phyloP scores from a whole-genome alignment of 192 early-diverging fungal species.

The Allomyces macrogynus region DNA sequence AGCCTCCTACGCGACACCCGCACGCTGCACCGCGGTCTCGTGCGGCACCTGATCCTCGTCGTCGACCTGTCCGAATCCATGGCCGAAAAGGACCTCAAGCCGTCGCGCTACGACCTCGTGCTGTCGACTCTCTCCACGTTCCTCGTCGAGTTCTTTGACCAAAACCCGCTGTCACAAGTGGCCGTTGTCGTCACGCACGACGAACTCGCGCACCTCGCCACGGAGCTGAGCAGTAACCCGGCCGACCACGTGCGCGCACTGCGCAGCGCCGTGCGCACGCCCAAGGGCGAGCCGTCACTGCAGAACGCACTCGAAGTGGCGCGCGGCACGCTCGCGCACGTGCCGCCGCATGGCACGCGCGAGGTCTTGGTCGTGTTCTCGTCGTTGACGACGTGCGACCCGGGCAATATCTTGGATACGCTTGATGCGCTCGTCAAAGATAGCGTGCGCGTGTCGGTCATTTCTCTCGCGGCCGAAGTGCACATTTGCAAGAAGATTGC shows the following conservation, averaged over 20 bases:
- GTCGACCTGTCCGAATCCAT: constrained; percentile 68
- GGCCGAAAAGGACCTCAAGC: constrained; percentile 65
- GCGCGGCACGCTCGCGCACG: constrained; percentile 39
- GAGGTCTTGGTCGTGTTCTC: constrained; percentile 77
- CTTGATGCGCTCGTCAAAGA: constrained; percentile 41
- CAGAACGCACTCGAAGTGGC: constrained; percentile 83
- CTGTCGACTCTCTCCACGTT: constrained; percentile 46
- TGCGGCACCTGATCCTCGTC: constrained; percentile 61
- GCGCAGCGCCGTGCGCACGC: constrained; percentile 37
- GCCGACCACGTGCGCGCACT: constrained; percentile 58
- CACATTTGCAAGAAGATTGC: constrained; percentile 55
- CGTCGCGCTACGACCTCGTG: constrained; percentile 56
- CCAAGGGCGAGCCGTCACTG: constrained; percentile 71
- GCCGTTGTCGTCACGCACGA: constrained; percentile 65
- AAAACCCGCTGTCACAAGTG: constrained; percentile 83
- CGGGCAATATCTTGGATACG: constrained; percentile 73
- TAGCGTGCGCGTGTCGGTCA: constrained; percentile 61
- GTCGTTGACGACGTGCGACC: constrained; percentile 82
- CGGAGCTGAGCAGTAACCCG: constrained; percentile 64
- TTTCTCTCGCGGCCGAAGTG: constrained; percentile 80
- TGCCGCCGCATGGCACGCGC: constrained; percentile 72
- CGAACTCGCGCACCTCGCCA: constrained; percentile 62
- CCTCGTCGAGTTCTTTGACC: constrained; percentile 78
- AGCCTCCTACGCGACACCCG: constrained; percentile 43
- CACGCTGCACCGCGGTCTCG: constrained; percentile 57